A percentile compares a stretch with the other conserved stretches of the same genome.
Conservation (phyloP, 768 basidiomycete species). For the Suillus tomentosus region DNA sequence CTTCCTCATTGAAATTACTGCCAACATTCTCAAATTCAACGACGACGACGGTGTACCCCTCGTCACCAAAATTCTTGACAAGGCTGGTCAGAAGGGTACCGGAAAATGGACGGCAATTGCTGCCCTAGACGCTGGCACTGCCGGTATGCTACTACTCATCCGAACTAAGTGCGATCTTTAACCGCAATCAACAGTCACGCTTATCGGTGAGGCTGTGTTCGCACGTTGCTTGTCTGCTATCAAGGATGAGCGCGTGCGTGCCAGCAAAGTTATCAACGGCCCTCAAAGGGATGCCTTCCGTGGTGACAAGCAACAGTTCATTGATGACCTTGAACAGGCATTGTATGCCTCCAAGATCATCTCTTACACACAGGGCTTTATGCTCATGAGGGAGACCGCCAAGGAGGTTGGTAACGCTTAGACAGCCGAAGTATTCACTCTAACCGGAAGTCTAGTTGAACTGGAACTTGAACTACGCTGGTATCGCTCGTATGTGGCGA, state of each 20-base stretch:
- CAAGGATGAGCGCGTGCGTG: constrained; percentile 93
- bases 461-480: constrained; percentile 97
- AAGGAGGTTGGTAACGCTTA: constrained; percentile 63
- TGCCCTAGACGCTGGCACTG: constrained; percentile 89
- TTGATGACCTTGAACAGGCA: constrained; percentile 98
- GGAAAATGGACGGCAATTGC: constrained; percentile 99
- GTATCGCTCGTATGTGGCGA: constrained; percentile 99
- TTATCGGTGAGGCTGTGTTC: constrained; percentile 99
- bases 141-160: constrained; percentile 52
- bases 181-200: constrained; percentile 65
- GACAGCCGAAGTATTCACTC: constrained; percentile 5
- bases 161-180: constrained; percentile 13
- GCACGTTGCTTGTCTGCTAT: constrained; percentile 96
- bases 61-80: constrained; percentile 91
- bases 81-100: constrained; percentile 98
- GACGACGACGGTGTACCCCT: constrained; percentile 93
- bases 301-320: constrained; percentile 98
- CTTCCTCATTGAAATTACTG: constrained; percentile 98
- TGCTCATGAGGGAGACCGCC: constrained; percentile 98
- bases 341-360: constrained; percentile 99
- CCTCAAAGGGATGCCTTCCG: constrained; percentile 93
- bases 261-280: constrained; percentile 87
- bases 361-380: constrained; percentile 99
- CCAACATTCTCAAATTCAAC: constrained; percentile 95
- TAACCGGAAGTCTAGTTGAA: constrained; percentile 43